Base-by-base conservation (phyloP, 371 early-diverging fungal species). In the Mucor circinelloides region DNA sequence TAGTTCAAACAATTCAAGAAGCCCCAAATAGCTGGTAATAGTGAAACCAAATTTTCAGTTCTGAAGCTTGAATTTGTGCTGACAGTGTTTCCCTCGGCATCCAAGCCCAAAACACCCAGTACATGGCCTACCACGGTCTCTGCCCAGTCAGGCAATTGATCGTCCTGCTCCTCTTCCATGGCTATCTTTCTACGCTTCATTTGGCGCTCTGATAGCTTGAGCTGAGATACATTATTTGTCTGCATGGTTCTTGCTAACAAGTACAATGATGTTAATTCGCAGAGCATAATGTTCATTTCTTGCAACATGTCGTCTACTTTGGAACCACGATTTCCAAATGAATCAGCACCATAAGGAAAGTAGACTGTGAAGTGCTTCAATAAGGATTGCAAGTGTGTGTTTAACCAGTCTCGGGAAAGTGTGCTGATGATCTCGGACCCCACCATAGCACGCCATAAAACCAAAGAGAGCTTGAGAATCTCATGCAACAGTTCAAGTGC, bases 261-360 rank as follows among this genome's bases (percentile, higher is more conserved):
- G 36, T 82, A 89, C 32, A 90, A 64, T 0, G 91, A 87, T 3
- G 84, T 82, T 56, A 91, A 70, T 72, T 93, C 91, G 65, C 92
- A 90, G 9, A 87, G 81, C 31, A 77, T 80, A n/a, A 88, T 85
- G 63, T 91, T 93, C 87, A 91, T 89, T 12, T 87, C 87, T 71
- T 86, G 82, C 23, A 91, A 70, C 17, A 77, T 66, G 9, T 81
- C 73, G 28, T 89, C 87, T 8, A 82, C 86, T 79, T 89, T 85
- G 12, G 76, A 55, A 34, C 85, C 86, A 15, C 75, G 64, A 36
- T 82, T 76, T 15, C 84, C 81, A 21, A 80, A 63, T 1, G 80
- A 74, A 40, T 86, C 85, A 15, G 79, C 77, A 15, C 92, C 93
- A 75, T 89, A 90, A 3, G 94, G 94, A 65, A 93, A 94, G 66